Evolutionary conservation across 495 filamentous ascomycete species (phyloP).

Genomic region (Neurospora intermedia): DNA sequence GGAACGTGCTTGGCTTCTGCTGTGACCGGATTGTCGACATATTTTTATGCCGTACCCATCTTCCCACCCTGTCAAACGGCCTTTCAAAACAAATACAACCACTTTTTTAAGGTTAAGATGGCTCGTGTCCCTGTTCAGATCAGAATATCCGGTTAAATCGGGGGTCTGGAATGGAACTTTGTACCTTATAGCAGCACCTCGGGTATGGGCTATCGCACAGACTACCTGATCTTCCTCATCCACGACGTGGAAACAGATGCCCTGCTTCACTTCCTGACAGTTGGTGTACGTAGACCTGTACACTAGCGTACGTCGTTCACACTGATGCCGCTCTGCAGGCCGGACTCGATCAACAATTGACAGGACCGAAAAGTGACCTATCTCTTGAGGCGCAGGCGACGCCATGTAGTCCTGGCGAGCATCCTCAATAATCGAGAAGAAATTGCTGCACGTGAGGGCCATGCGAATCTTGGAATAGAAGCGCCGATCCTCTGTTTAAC

Average conservation of each 20-base stretch:
- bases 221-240: constrained; percentile 3
- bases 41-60: constrained; percentile 38
- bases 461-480: background rate
- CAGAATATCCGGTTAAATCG: constrained; percentile 11
- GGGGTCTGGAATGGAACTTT: constrained; percentile 4
- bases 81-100: constrained; percentile 20
- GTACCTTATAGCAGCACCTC: constrained; percentile 10
- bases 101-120: constrained; percentile 10
- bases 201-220: constrained; percentile 17
- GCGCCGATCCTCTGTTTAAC: constrained; percentile 8
- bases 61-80: constrained; percentile 12
- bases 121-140: constrained; percentile 13
- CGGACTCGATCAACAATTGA: background rate
- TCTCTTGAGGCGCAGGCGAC: background rate
- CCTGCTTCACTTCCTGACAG: background rate
- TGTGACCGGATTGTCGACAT: constrained; percentile 40
- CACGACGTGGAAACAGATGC: background rate
- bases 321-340: background rate
- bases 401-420: background rate
- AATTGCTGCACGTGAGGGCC: background rate
- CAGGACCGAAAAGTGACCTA: background rate
- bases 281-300: background rate
- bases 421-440: background rate
- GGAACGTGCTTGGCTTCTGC: constrained; percentile 22
- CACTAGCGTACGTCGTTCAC: background rate